phyloP scores from a whole-genome alignment of 1,139 yeast species.

The Magnusiomyces tetraspermus region DNA sequence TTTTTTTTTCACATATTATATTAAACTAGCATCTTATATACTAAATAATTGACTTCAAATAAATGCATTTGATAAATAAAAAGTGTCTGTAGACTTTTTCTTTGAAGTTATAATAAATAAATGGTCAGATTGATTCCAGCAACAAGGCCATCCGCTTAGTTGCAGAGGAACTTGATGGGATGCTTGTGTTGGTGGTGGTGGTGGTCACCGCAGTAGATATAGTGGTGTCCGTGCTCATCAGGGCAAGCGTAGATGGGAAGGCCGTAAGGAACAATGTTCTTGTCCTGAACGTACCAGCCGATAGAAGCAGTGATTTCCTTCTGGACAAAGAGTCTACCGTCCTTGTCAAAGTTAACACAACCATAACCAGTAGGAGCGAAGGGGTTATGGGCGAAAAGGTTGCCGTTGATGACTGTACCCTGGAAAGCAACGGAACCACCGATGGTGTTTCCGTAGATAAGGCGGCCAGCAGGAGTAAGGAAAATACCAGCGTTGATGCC shows the following conservation, averaged over 20 bases:
- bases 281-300: not conserved
- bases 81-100: too few species aligned
- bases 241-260: not conserved
- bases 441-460: not conserved
- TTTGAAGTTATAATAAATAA: too few species aligned
- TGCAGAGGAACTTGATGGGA: too few species aligned
- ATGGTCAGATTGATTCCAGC: too few species aligned
- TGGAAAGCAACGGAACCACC: not conserved
- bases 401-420: not conserved
- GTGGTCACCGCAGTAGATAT: not conserved
- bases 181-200: too few species aligned
- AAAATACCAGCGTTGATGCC: not conserved
- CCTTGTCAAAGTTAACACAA: not conserved
- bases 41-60: too few species aligned
- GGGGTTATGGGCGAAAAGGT: not conserved
- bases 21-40: too few species aligned
- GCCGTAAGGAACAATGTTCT: not conserved
- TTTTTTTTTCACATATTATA: too few species aligned
- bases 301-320: not conserved
- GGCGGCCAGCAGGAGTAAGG: not conserved
- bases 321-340: not conserved
- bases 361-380: not conserved
- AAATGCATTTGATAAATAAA: too few species aligned
- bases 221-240: not conserved
- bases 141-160: too few species aligned